Conservation (phyloP, 495 filamentous ascomycete species). For the Neurospora intermedia region DNA sequence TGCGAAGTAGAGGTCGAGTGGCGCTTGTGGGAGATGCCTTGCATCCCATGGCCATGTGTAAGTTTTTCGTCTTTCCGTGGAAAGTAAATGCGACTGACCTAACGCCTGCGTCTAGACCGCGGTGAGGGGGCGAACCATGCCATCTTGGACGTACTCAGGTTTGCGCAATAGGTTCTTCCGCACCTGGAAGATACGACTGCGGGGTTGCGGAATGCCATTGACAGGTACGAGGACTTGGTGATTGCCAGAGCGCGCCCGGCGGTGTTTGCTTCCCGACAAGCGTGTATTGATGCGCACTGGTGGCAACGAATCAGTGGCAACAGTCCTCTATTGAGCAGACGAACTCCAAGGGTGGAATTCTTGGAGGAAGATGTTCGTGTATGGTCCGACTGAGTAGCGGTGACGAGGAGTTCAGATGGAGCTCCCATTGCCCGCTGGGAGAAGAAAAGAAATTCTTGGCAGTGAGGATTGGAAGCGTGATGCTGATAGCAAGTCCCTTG, state of each 20-base stretch:
- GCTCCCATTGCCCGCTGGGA: neutral
- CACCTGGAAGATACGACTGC: neutral
- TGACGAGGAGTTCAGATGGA: neutral
- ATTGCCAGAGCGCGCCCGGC: slow-evolving; percentile 38
- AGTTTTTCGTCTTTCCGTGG: slow-evolving; percentile 12
- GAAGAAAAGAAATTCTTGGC: no score
- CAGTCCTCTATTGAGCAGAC: slow-evolving; percentile 25
- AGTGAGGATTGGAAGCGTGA: neutral
- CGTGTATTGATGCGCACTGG: slow-evolving; percentile 54
- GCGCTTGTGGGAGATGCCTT: slow-evolving; percentile 50
- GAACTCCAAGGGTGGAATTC: slow-evolving; percentile 19
- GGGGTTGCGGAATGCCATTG: slow-evolving; percentile 24
- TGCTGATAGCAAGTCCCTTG: neutral
- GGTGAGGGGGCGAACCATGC: slow-evolving; percentile 37
- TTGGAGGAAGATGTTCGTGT: slow-evolving; percentile 9
- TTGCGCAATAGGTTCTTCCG: slow-evolving; percentile 13
- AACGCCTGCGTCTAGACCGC: slow-evolving; percentile 18
- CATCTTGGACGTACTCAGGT: slow-evolving; percentile 27
- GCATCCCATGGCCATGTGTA: slow-evolving; percentile 55
- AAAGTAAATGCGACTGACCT: neutral
- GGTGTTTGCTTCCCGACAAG: slow-evolving; percentile 46
- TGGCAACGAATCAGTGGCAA: slow-evolving; percentile 27
- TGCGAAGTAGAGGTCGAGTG: slow-evolving; percentile 25
- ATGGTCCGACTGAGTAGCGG: neutral
- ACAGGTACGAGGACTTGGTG: slow-evolving; percentile 41